A percentile compares a stretch with the other conserved stretches of the same genome.
phyloP scores from a whole-genome alignment of 495 filamentous ascomycete genomes.

The Aspergillus funiculosus region DNA sequence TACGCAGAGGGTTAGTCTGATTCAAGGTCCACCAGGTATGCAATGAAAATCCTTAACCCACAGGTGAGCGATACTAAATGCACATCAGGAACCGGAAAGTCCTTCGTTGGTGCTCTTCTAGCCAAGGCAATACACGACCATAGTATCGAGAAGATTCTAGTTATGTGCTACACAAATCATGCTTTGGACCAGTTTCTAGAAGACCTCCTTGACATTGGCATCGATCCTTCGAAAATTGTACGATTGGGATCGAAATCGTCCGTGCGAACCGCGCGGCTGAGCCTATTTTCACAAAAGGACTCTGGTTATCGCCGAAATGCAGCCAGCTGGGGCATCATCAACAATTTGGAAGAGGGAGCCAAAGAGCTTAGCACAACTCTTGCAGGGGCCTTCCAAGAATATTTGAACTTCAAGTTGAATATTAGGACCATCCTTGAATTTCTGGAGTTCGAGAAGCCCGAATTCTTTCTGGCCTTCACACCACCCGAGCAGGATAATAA shows the following conservation, averaged over 20 bases:
- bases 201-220: constrained; percentile 59
- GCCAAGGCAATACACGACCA: constrained; percentile 53
- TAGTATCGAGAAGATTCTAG: constrained; percentile 51
- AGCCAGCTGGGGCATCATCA: constrained; percentile 33
- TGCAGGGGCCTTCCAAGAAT: constrained; percentile 20
- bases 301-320: constrained; percentile 21
- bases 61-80: no score
- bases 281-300: constrained; percentile 41
- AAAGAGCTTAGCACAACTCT: constrained; percentile 13
- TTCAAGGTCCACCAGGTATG: constrained; percentile 74
- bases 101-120: constrained; percentile 65
- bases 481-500: constrained; percentile 41
- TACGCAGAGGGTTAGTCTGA: constrained; percentile 50
- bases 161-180: constrained; percentile 66
- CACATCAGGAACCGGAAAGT: constrained; percentile 67
- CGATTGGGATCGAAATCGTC: constrained; percentile 64
- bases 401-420: constrained; percentile 14
- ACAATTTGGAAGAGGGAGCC: constrained; percentile 29
- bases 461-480: constrained; percentile 53
- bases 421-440: constrained; percentile 47
- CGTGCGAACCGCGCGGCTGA: constrained; percentile 40
- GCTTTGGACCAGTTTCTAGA: constrained; percentile 71
- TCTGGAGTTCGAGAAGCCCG: constrained; percentile 55
- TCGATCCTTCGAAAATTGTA: constrained; percentile 50
- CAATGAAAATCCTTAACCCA: not conserved